phyloP scores from a whole-genome alignment of 1,284 basidiomycete species.

The Meira nashicola region DNA sequence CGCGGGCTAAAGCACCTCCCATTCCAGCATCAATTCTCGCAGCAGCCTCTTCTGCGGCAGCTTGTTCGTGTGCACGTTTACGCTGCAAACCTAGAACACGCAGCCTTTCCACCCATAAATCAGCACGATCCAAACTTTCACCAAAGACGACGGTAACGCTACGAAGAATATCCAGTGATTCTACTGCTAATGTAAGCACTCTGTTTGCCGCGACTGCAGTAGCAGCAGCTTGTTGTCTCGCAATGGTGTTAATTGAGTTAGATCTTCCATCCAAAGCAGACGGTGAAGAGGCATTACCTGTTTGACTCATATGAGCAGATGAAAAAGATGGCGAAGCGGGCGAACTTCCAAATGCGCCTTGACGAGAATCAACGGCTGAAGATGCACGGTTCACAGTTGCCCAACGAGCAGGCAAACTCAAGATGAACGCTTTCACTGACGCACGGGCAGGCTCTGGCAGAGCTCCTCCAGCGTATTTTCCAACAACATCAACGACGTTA shows the following conservation, averaged over 20 bases:
- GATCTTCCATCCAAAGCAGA: slow-evolving; percentile 5
- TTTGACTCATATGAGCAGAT: slow-evolving; percentile 28
- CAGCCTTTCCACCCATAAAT: slow-evolving; percentile 64
- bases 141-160: slow-evolving; percentile 79
- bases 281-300: slow-evolving; percentile 22
- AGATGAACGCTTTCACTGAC: slow-evolving; percentile 72
- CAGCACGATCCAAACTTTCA: slow-evolving; percentile 79
- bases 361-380: slow-evolving; percentile 16
- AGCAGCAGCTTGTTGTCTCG: slow-evolving; percentile 27
- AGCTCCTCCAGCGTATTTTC: slow-evolving; percentile 74
- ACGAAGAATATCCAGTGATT: slow-evolving; percentile 84
- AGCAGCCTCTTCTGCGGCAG: slow-evolving; percentile 14
- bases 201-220: slow-evolving; percentile 67
- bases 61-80: slow-evolving; percentile 38
- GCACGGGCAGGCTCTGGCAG: slow-evolving; percentile 76
- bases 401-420: slow-evolving; percentile 76
- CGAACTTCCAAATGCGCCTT: slow-evolving; percentile 35
- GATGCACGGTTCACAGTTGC: slow-evolving; percentile 54
- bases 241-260: background rate
- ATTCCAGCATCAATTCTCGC: slow-evolving; percentile 11
- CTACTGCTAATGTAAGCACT: slow-evolving; percentile 76
- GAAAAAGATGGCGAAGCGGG: slow-evolving; percentile 43
- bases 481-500: slow-evolving; percentile 81
- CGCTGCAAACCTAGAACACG: slow-evolving; percentile 38
- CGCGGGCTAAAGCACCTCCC: slow-evolving; percentile 7